A percentile compares a stretch with the other conserved stretches of the same genome.
Evolutionary conservation across 2,329 filamentous ascomycete species (phyloP).

Genomic region (Ilyonectria robusta): DNA sequence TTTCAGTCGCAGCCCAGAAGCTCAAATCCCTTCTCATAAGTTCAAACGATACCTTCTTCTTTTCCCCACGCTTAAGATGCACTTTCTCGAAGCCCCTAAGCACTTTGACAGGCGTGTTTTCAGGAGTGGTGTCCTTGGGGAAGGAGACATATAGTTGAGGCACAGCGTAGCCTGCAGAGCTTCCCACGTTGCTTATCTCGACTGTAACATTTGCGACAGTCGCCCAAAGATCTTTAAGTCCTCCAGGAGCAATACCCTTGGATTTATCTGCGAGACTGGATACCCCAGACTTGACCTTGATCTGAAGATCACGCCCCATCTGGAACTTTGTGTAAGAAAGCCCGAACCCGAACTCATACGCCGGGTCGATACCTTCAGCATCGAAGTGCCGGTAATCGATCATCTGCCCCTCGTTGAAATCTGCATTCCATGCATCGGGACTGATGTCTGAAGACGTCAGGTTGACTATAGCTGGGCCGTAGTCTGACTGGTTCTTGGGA

Average conservation of each 20-base stretch:
- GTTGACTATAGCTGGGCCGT: constrained; percentile 60
- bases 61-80: constrained; percentile 68
- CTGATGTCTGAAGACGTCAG: constrained; percentile 62
- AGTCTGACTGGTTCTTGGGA: constrained; percentile 69
- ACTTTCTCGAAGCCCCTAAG: constrained; percentile 75
- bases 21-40: constrained; percentile 73
- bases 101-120: constrained; percentile 66
- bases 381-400: constrained; percentile 84
- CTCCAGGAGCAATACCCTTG: constrained; percentile 59
- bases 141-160: constrained; percentile 68
- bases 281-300: constrained; percentile 55
- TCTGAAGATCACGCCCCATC: constrained; percentile 64
- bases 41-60: constrained; percentile 65
- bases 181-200: constrained; percentile 76
- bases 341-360: constrained; percentile 84
- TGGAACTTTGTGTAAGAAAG: constrained; percentile 80
- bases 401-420: constrained; percentile 66
- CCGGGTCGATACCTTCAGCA: constrained; percentile 69
- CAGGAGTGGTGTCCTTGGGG: constrained; percentile 47
- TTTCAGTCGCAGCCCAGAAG: constrained; percentile 74
- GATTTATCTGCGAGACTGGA: constrained; percentile 49
- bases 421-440: constrained; percentile 62
- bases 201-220: constrained; percentile 66
- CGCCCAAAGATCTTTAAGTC: constrained; percentile 62
- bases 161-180: constrained; percentile 62